Percentiles rank a stretch among this genome's conserved stretches.
Evolutionary conservation across 352 stramenopile genomes (phyloP).

Genomic region (Pythium scleroteichum): DNA sequence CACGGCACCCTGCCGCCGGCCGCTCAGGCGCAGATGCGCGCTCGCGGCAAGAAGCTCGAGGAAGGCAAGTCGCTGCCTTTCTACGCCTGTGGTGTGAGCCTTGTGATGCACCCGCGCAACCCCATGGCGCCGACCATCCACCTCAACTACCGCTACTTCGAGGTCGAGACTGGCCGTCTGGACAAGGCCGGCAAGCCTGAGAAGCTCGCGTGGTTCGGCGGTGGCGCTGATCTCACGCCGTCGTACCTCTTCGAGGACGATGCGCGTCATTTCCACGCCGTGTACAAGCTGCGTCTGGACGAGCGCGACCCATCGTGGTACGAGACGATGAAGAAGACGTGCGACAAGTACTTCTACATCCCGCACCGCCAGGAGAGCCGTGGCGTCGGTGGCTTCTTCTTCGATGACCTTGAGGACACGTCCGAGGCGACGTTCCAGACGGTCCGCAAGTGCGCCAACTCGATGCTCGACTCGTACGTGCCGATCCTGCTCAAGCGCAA

Average conservation of each 20-base stretch:
- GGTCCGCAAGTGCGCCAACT: constrained; percentile 75
- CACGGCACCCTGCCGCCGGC: constrained; percentile 94
- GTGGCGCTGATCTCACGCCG: constrained; percentile 97
- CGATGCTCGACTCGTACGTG: constrained; percentile 92
- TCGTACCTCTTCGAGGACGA: constrained; percentile 96
- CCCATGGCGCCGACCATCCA: constrained; percentile 96
- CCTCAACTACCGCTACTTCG: constrained; percentile 98
- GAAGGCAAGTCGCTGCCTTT: constrained; percentile 90
- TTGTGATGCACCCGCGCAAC: constrained; percentile 97
- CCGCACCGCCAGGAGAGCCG: constrained; percentile 94
- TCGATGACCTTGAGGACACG: constrained; percentile 96
- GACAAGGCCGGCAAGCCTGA: constrained; percentile 80
- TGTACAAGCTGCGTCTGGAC: constrained; percentile 94
- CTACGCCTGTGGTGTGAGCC: constrained; percentile 94
- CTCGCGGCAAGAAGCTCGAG: constrained; percentile 71
- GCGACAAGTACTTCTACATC: constrained; percentile 99
- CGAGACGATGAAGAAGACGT: constrained; percentile 95
- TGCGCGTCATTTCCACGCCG: constrained; percentile 97
- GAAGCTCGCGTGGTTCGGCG: constrained; percentile 94
- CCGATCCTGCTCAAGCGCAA: constrained; percentile 96
- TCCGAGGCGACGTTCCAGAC: constrained; percentile 88
- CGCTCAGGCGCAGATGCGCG: constrained; percentile 80
- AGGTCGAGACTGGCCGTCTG: constrained; percentile 85
- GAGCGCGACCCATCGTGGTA: constrained; percentile 94
- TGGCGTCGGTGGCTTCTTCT: constrained; percentile 98